Conservation (phyloP, 345 rosid genomes). For the Heritiera fomes region DNA sequence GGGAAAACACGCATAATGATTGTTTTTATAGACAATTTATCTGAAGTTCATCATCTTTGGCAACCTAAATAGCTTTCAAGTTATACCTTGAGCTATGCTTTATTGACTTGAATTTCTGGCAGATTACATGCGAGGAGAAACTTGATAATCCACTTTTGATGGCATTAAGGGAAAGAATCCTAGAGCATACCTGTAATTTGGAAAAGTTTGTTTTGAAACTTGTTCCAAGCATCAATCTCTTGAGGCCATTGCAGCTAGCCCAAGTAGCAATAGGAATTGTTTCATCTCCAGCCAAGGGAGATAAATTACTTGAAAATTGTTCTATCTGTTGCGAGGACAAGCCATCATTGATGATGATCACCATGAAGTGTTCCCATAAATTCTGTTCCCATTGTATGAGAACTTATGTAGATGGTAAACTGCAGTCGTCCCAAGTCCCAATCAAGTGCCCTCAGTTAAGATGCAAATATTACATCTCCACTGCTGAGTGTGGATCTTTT, state of each 20-base stretch:
- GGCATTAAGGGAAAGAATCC: conserved; percentile 76
- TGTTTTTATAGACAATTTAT: neutral
- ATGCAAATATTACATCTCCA: conserved; percentile 74
- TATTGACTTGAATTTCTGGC: conserved; percentile 33
- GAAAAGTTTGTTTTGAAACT: conserved; percentile 69
- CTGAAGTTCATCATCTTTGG: neutral
- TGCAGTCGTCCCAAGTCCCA: conserved; percentile 75
- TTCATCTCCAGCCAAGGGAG: conserved; percentile 46
- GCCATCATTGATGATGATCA: conserved; percentile 70
- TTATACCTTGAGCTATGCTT: conserved; percentile 2
- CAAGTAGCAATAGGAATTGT: conserved; percentile 80
- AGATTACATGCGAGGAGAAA: conserved; percentile 63
- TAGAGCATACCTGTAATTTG: conserved; percentile 60
- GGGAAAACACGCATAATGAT: neutral
- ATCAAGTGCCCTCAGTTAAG: conserved; percentile 84
- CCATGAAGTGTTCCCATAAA: conserved; percentile 81
- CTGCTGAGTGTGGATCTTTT: conserved; percentile 63
- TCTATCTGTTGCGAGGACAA: conserved; percentile 93
- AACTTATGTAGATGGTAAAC: conserved; percentile 80
- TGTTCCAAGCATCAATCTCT: conserved; percentile 54
- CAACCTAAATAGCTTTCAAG: neutral
- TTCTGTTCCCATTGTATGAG: conserved; percentile 97
- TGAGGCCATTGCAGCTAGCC: conserved; percentile 65
- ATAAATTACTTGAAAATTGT: conserved; percentile 54
- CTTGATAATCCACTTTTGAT: conserved; percentile 65